A percentile compares a stretch with the other conserved stretches of the same genome.
Evolutionary conservation across 2,329 filamentous ascomycete species (phyloP).

Genomic region (Trichophyton verrucosum): DNA sequence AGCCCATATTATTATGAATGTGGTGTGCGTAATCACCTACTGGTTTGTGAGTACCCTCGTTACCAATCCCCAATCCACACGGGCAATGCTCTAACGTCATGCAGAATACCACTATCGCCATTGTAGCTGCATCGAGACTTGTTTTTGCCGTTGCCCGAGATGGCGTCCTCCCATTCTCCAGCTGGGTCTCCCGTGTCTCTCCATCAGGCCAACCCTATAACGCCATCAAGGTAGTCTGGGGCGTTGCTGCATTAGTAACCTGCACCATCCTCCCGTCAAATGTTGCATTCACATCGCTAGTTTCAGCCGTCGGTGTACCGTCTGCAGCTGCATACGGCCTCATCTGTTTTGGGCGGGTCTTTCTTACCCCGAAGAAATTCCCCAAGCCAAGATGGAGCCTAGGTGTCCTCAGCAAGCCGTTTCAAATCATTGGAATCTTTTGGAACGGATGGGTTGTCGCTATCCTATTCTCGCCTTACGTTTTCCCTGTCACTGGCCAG

Average conservation of each 20-base stretch:
- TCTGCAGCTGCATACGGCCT: conserved; percentile 42
- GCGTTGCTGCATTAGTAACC: conserved; percentile 41
- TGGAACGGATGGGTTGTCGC: conserved; percentile 43
- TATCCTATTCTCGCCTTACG: conserved; percentile 36
- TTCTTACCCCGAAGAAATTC: conserved; percentile 38
- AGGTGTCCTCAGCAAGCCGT: conserved; percentile 34
- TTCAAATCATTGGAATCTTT: conserved; percentile 37
- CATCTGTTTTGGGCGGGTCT: conserved; percentile 38
- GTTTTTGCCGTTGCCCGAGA: conserved; percentile 52
- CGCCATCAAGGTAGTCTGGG: conserved; percentile 48
- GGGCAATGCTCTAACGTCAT: not conserved
- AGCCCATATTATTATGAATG: conserved; percentile 49
- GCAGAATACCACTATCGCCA: conserved; percentile 47
- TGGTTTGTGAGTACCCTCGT: conserved; percentile 36
- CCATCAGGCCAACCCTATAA: conserved; percentile 46
- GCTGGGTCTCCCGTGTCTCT: conserved; percentile 45
- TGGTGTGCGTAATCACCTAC: conserved; percentile 41
- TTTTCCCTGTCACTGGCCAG: conserved; percentile 33
- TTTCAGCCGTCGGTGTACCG: conserved; percentile 42
- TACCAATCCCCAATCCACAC: not conserved
- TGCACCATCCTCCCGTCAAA: conserved; percentile 48
- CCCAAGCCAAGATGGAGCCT: conserved; percentile 39
- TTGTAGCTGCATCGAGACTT: conserved; percentile 48
- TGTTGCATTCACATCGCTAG: conserved; percentile 43
- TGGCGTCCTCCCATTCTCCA: conserved; percentile 47